Conservation (phyloP, 768 basidiomycete genomes). For the Collybia mongolica region DNA sequence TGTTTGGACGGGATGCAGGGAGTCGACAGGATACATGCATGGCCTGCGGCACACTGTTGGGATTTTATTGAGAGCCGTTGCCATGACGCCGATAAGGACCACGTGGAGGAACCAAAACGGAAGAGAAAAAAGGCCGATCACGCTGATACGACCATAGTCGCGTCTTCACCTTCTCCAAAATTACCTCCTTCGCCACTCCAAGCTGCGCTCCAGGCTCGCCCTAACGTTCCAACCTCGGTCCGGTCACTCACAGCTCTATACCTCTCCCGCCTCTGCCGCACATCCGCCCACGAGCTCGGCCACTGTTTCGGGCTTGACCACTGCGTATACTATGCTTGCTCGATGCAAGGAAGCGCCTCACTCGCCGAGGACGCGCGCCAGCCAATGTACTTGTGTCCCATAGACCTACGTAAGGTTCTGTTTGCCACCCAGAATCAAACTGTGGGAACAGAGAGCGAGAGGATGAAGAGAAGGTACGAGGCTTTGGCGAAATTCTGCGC, state of each 20-base stretch:
- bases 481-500: constrained; percentile 26
- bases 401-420: constrained; percentile 29
- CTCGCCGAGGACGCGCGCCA: constrained; percentile 32
- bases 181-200: background rate
- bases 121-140: too few relatives aligned
- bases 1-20: constrained; percentile 23
- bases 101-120: too few relatives aligned
- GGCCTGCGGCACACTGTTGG: constrained; percentile 35
- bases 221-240: constrained; percentile 5
- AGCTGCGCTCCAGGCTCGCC: constrained; percentile 6
- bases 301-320: constrained; percentile 41
- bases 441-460: constrained; percentile 7
- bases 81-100: too few relatives aligned
- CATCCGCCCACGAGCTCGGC: constrained; percentile 38
- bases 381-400: constrained; percentile 32
- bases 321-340: constrained; percentile 34
- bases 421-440: constrained; percentile 11
- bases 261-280: constrained; percentile 31
- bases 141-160: too few relatives aligned
- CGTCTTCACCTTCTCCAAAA: background rate
- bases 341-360: constrained; percentile 33
- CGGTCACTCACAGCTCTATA: constrained; percentile 14
- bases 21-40: constrained; percentile 30
- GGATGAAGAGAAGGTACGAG: constrained; percentile 17
- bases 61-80: background rate